Percentiles rank a stretch among this genome's conserved stretches.
These are phyloP conservation scores for Auricularia cornea DNA, from an alignment of 768 basidiomycete species.

Conservation along the genomic window DNA sequence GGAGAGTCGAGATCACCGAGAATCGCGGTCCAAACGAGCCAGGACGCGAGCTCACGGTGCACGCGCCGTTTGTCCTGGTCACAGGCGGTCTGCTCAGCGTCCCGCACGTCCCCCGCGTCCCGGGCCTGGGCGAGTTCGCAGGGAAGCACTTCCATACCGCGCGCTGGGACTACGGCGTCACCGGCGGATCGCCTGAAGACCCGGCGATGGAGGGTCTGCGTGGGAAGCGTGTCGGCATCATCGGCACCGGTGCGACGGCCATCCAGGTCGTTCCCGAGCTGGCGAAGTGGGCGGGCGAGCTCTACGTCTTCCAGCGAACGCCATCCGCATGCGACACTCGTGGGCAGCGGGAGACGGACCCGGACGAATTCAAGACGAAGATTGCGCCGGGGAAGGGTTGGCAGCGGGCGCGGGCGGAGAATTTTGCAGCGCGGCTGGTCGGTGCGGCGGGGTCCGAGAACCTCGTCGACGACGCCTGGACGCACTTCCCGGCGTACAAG, in stretches of 20 bases:
- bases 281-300: background rate
- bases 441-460: background rate
- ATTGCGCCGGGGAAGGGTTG: background rate
- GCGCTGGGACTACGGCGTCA: background rate
- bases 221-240: slow-evolving; percentile 4
- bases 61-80: background rate
- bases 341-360: background rate
- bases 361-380: background rate
- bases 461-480: background rate
- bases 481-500: background rate
- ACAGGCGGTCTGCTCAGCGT: background rate
- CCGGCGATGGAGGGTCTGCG: background rate
- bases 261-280: slow-evolving; percentile 4
- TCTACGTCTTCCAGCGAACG: slow-evolving; percentile 8
- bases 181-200: background rate
- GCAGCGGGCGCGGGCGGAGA: background rate
- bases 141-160: background rate
- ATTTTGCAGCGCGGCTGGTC: background rate
- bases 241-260: slow-evolving; percentile 2
- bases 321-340: slow-evolving; percentile 2
- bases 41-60: background rate
- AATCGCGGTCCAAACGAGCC: background rate
- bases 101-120: background rate
- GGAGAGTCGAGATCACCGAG: background rate
- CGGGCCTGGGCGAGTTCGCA: slow-evolving; percentile 1